Percentiles rank a stretch among this genome's conserved stretches.
These are phyloP conservation scores for Penicillium sumatraense DNA, from an alignment of 2,329 filamentous ascomycete genomes.

Conservation along the genomic window DNA sequence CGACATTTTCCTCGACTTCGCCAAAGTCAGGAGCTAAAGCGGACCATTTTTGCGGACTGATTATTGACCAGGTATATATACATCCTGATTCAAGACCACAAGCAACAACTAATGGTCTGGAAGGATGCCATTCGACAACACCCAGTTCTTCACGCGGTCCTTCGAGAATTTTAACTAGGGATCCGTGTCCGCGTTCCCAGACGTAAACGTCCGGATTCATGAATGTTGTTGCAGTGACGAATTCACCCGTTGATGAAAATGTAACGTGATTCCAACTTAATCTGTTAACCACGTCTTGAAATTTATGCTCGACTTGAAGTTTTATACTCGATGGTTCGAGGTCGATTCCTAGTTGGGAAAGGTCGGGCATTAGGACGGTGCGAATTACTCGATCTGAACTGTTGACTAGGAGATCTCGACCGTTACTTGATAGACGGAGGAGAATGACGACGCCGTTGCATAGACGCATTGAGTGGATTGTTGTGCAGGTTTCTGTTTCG, in stretches of 20 bases:
- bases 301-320: constrained; percentile 93
- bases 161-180: constrained; percentile 93
- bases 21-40: constrained; percentile 95
- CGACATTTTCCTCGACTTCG: constrained; percentile 97
- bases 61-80: constrained; percentile 95
- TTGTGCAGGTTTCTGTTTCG: constrained; percentile 76
- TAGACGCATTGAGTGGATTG: constrained; percentile 87
- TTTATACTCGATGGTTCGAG: constrained; percentile 85
- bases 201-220: constrained; percentile 99
- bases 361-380: constrained; percentile 85
- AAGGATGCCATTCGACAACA: constrained; percentile 96
- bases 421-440: constrained; percentile 80
- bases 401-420: constrained; percentile 87
- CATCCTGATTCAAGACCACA: constrained; percentile 91
- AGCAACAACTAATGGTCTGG: constrained; percentile 82
- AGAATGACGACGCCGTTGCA: constrained; percentile 88
- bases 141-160: constrained; percentile 96
- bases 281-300: constrained; percentile 94
- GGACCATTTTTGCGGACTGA: constrained; percentile 95
- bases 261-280: constrained; percentile 97
- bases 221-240: constrained; percentile 93
- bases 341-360: constrained; percentile 56
- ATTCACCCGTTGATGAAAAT: constrained; percentile 92
- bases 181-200: constrained; percentile 93
- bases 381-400: constrained; percentile 93